phyloP scores from a whole-genome alignment of 78 protist genomes.

The slime mould (Dictyostelium discoideum) region DNA sequence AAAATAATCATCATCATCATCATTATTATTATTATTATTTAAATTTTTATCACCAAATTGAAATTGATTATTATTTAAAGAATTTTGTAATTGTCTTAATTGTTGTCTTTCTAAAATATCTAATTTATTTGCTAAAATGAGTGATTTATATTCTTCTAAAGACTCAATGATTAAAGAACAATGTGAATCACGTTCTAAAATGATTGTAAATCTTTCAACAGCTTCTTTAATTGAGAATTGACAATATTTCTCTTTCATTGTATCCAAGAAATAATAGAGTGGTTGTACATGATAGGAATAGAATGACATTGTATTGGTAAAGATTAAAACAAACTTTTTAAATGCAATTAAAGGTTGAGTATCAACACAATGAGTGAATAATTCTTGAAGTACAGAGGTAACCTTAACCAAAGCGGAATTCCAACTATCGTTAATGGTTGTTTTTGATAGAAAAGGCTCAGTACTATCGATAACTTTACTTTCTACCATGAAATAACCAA shows the following conservation, averaged over 20 bases:
- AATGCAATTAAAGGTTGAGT: constrained; percentile 62
- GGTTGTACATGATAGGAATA: constrained; percentile 73
- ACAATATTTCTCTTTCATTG: constrained; percentile 73
- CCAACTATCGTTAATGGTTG: constrained; percentile 58
- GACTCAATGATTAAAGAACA: constrained; percentile 18
- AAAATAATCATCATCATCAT: background rate
- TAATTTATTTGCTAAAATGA: constrained; percentile 31
- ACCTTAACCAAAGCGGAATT: constrained; percentile 63
- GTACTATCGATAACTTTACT: constrained; percentile 64
- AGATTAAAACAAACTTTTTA: constrained; percentile 66
- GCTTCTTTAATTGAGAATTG: constrained; percentile 60
- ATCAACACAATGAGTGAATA: constrained; percentile 65
- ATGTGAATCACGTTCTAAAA: constrained; percentile 54
- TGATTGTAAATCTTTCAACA: constrained; percentile 37
- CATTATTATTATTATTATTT: background rate
- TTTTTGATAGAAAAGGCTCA: constrained; percentile 49
- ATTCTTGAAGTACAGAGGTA: constrained; percentile 57
- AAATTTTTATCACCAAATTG: background rate
- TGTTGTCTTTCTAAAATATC: constrained; percentile 5
- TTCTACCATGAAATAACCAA: constrained; percentile 75
- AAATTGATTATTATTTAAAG: background rate
- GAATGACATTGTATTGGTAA: constrained; percentile 58
- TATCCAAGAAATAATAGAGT: constrained; percentile 50
- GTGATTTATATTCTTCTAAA: background rate
- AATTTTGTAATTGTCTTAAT: background rate